These are phyloP conservation scores for Apiotrichum gamsii DNA, from an alignment of 1,284 basidiomycete genomes.

Conservation along the genomic window DNA sequence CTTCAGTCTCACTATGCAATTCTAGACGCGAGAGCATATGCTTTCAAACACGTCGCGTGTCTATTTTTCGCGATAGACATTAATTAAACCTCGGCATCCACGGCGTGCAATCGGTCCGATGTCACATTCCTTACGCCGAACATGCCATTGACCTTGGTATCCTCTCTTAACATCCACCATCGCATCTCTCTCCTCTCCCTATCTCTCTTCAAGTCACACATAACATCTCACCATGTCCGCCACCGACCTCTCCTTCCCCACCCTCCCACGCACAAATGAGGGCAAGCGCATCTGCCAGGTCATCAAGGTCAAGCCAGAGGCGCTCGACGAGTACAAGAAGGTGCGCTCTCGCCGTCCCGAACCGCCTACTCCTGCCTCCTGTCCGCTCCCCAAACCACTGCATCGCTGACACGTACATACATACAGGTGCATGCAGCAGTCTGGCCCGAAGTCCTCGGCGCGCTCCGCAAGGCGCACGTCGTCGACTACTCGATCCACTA, in stretches of 20 bases:
- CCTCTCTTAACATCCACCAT: background rate
- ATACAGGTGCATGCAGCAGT: slow-evolving; percentile 56
- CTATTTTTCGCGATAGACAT: too few relatives aligned
- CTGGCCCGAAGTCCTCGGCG: slow-evolving; percentile 65
- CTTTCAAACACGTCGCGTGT: too few relatives aligned
- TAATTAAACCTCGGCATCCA: too few relatives aligned
- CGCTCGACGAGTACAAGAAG: slow-evolving; percentile 60
- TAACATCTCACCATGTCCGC: slow-evolving; percentile 4
- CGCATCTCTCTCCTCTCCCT: background rate
- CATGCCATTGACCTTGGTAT: too few relatives aligned
- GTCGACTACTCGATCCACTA: slow-evolving; percentile 71
- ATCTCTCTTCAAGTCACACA: too few relatives aligned
- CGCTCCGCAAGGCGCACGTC: slow-evolving; percentile 62
- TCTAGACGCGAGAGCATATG: too few relatives aligned
- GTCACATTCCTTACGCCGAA: too few relatives aligned
- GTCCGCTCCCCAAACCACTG: too few relatives aligned
- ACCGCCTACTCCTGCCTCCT: too few relatives aligned
- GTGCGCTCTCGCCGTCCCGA: slow-evolving; percentile 24
- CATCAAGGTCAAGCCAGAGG: slow-evolving; percentile 64
- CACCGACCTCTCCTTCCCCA: slow-evolving; percentile 15
- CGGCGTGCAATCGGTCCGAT: too few relatives aligned
- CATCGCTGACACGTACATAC: background rate
- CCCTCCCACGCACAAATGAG: slow-evolving; percentile 44
- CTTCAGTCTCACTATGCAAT: too few relatives aligned
- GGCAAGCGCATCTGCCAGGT: slow-evolving; percentile 66